Percentiles rank a stretch among this genome's conserved stretches.
These are phyloP conservation scores for Emergomyces pasteurianus DNA, from an alignment of 2,329 filamentous ascomycete species.

Conservation along the genomic window DNA sequence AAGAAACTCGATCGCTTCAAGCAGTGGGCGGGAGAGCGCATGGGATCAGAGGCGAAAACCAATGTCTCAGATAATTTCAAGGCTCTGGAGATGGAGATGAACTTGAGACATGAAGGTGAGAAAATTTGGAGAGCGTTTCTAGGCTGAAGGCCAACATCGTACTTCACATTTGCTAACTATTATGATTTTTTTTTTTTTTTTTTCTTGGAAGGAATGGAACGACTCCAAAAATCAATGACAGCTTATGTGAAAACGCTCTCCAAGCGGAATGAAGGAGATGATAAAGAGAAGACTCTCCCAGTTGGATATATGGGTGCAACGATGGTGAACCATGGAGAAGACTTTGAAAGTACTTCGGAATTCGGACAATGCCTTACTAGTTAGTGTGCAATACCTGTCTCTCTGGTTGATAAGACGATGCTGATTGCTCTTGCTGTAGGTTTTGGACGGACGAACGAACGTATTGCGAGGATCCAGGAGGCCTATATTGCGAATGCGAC, in stretches of 20 bases:
- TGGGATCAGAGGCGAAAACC: constrained; percentile 84
- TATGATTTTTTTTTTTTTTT: neutral
- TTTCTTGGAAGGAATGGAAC: constrained; percentile 63
- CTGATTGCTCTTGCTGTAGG: constrained; percentile 31
- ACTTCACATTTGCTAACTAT: constrained; percentile 9
- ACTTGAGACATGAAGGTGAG: constrained; percentile 70
- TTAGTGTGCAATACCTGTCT: constrained; percentile 34
- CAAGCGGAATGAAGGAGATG: constrained; percentile 71
- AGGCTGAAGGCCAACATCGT: neutral
- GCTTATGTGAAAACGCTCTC: constrained; percentile 79
- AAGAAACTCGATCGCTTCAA: constrained; percentile 94
- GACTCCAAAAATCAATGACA: constrained; percentile 74
- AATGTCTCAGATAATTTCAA: constrained; percentile 84
- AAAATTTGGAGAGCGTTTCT: neutral
- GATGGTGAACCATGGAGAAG: constrained; percentile 82
- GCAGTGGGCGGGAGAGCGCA: constrained; percentile 96
- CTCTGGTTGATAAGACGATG: neutral
- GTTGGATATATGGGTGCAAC: constrained; percentile 67
- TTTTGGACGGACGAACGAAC: constrained; percentile 78
- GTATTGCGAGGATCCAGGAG: constrained; percentile 75
- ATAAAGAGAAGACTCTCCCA: constrained; percentile 77
- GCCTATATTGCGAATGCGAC: constrained; percentile 67
- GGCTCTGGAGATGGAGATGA: constrained; percentile 80
- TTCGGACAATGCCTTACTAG: constrained; percentile 76
- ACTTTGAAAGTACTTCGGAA: constrained; percentile 82